phyloP scores from a whole-genome alignment of 495 filamentous ascomycete species.

The Aspergillus sclerotioniger region DNA sequence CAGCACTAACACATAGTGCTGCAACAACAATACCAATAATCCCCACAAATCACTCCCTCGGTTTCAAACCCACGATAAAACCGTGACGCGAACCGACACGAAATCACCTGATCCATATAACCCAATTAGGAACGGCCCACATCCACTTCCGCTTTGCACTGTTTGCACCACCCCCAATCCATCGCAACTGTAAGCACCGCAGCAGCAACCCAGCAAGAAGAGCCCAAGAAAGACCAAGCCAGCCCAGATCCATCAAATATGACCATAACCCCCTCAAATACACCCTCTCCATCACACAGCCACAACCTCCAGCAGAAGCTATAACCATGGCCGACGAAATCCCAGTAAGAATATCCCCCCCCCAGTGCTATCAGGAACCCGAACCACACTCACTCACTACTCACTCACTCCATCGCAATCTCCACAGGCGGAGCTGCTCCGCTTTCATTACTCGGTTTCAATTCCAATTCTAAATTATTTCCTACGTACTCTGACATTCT shows the following conservation, averaged over 20 bases:
- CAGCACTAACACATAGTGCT: not conserved
- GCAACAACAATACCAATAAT: not conserved
- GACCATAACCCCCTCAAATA: not conserved
- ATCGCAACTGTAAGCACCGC: not conserved
- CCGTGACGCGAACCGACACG: conserved; percentile 25
- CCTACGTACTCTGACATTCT: not conserved
- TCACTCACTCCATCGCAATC: not conserved
- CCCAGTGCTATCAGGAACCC: not conserved
- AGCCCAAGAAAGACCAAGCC: too few species aligned
- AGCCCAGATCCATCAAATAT: not conserved
- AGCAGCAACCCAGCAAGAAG: not conserved
- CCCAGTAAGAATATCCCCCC: conserved; percentile 7
- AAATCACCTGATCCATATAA: conserved; percentile 34
- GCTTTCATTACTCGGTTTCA: conserved; percentile 9
- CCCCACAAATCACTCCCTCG: not conserved
- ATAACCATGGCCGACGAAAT: conserved; percentile 11
- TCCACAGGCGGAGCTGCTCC: conserved; percentile 14
- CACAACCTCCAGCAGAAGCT: not conserved
- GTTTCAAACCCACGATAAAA: not conserved
- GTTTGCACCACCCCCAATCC: conserved; percentile 21
- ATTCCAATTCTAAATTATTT: not conserved
- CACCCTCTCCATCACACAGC: not conserved
- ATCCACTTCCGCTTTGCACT: conserved; percentile 22
- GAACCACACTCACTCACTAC: not conserved
- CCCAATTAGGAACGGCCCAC: not conserved